These are phyloP conservation scores for Prosopis cineraria DNA, from an alignment of 306 rosid species.

Conservation along the genomic window DNA sequence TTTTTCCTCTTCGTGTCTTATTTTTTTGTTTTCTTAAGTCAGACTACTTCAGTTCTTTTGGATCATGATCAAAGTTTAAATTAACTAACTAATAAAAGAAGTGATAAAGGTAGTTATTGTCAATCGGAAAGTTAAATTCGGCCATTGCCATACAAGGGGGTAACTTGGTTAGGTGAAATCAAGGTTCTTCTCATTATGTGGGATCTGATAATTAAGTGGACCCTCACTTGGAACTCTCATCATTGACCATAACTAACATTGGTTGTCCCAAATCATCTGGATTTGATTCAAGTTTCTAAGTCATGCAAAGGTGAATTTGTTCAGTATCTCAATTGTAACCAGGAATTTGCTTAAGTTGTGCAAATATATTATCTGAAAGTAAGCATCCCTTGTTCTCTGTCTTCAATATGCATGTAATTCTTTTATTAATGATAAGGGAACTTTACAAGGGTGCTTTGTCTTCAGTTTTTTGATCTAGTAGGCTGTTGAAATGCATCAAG, in stretches of 20 bases:
- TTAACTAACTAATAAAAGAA: slow-evolving; percentile 3
- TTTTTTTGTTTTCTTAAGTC: background rate
- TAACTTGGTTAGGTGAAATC: slow-evolving; percentile 24
- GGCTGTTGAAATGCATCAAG: too few species aligned
- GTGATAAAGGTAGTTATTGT: slow-evolving; percentile 16
- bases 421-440: too few species aligned
- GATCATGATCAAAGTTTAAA: background rate
- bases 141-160: slow-evolving; percentile 1
- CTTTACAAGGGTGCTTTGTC: too few species aligned
- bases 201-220: slow-evolving; percentile 2
- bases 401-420: slow-evolving; percentile 20
- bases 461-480: too few species aligned
- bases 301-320: slow-evolving; percentile 24
- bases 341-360: slow-evolving; percentile 9
- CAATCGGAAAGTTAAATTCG: slow-evolving; percentile 15
- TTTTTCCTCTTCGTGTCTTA: background rate
- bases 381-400: background rate
- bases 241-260: background rate
- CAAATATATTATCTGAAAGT: slow-evolving; percentile 22
- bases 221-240: slow-evolving; percentile 23
- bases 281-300: slow-evolving; percentile 3
- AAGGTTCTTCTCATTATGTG: background rate
- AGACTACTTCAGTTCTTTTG: slow-evolving; percentile 18
- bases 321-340: slow-evolving; percentile 13
- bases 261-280: slow-evolving; percentile 24